Evolutionary conservation across 1,284 basidiomycete genomes (phyloP), one percentile per base, ranked within the genome.

Genomic region (Ustilago shanxiensis): DNA sequence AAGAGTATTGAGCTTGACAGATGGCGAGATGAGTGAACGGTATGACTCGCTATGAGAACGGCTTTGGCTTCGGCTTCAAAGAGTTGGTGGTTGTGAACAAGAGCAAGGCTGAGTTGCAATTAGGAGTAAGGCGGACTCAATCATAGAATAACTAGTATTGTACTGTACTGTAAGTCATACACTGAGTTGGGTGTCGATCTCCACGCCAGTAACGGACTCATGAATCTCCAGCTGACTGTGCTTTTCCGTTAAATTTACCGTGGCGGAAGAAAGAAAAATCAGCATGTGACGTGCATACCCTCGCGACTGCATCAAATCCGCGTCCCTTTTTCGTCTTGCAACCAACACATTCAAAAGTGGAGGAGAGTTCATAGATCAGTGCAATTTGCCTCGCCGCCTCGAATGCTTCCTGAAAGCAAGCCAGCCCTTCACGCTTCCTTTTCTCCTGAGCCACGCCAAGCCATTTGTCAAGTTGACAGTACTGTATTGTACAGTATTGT

Each of bases 251-350:
- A 29, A 49, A 49, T 22, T 47, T 47, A 47, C 44, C 44, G 44
- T 47, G n/a, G 20, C 6, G 20, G 44, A 18, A 4, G 44, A 26
- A 47, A n/a, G n/a, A n/a, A n/a, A n/a, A 5, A 49, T 28, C 26
- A 47, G 58, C 58, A 60, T 60, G 35, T 60, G 58, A 50, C 58
- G 58, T 60, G 58, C 58, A 60, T 41, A 22, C 47, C n/a, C 20
- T 33, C 35, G 58, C 22, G 47, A 50, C 58, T 33, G 33, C 49
- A 26, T 31, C 6, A 26, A 13, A 24, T 51, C 22, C 22, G 49
- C 26, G 35, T 26, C 49, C 29, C 29, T 31, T 31, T 26, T 24
- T n/a, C n/a, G n/a, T 51, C 22, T 24, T 20, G n/a, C 26, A 16
- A 20, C 49, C 24, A 45, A 45, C 44, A 45, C 44, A 22, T 7